Conservation (phyloP, 495 filamentous ascomycete genomes). For the Parathielavia hyrcaniae region DNA sequence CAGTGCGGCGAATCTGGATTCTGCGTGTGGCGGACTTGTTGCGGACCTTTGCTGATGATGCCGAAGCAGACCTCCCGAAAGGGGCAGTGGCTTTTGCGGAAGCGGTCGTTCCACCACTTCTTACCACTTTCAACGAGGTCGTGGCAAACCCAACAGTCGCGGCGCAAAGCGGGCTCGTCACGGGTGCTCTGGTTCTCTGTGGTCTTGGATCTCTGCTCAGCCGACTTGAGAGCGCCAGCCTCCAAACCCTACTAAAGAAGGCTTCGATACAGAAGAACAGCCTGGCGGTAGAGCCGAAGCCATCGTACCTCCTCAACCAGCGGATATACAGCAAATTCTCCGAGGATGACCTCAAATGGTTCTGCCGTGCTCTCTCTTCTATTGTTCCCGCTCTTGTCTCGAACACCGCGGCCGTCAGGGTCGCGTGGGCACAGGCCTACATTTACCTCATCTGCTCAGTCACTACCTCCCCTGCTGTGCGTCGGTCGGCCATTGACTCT, state of each 20-base stretch:
- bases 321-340: slow-evolving; percentile 74
- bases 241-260: slow-evolving; percentile 50
- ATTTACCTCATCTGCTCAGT: slow-evolving; percentile 68
- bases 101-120: slow-evolving; percentile 56
- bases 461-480: slow-evolving; percentile 49
- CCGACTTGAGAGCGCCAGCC: slow-evolving; percentile 37
- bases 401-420: slow-evolving; percentile 30
- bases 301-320: slow-evolving; percentile 77
- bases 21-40: slow-evolving; percentile 66
- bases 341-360: slow-evolving; percentile 72
- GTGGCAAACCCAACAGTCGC: slow-evolving; percentile 66
- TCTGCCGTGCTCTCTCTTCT: slow-evolving; percentile 60
- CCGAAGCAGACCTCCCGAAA: slow-evolving; percentile 35
- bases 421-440: slow-evolving; percentile 73
- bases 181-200: slow-evolving; percentile 65
- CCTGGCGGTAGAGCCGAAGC: slow-evolving; percentile 61
- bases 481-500: slow-evolving; percentile 51
- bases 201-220: slow-evolving; percentile 50
- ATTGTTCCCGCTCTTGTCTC: slow-evolving; percentile 42
- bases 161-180: slow-evolving; percentile 68
- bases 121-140: slow-evolving; percentile 72
- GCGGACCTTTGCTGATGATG: slow-evolving; percentile 47
- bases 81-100: slow-evolving; percentile 51
- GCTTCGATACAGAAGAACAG: slow-evolving; percentile 54
- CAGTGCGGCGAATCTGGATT: slow-evolving; percentile 75